Base-by-base conservation (phyloP, 257 asterid species). In the Verbascum thapsus region DNA sequence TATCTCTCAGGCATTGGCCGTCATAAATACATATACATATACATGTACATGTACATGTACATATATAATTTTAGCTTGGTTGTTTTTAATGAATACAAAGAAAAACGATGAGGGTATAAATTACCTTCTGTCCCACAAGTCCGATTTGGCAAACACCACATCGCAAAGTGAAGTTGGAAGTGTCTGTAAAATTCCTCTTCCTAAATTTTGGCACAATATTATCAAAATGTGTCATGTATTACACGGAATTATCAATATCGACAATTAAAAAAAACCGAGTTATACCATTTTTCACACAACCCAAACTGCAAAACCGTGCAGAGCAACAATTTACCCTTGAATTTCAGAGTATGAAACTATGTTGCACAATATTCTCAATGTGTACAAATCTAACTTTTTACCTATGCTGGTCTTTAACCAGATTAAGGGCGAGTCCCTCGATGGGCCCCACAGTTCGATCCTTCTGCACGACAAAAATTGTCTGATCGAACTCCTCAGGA, bases 101-200 rank as follows among this genome's bases (percentile, higher is more conserved):
- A 58, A 42, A n/a, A 53, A 58, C n/a, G 57, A 45, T 17, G 58
- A 17, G 32, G 34, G n/a, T 10, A 32, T 12, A 22, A 38, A 71
- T n/a, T 26, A 92, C 99, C 99, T 90, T 87, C 68, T 85, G 95
- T 57, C 97, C 99, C 13, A 74, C 65, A 7, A 94, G 88, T 64
- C 99, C 99, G 17, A 87, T 90, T 74, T 90, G 97, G 83, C 99
- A 94, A 40, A 78, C 87, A 19, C 95, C 97, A 55, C 99, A 94
- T 0, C 99, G 90, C 69, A 94, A 52, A n/a, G 97, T 87, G 90
- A 94, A 94, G 78, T 76, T 84, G 63, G 88, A 61, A 11, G 99
- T 94, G 69, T 94, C 97, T 0, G 99, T 94, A 41, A 74, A 94
- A 73, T 90, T 94, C 83, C 97, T 82, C 81, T 78, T 85, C 87